Evolutionary conservation across 225 moss, liverwort and hornwort genomes (phyloP), one percentile per base, ranked within the genome.

Genomic region (Polytrichum commune): DNA sequence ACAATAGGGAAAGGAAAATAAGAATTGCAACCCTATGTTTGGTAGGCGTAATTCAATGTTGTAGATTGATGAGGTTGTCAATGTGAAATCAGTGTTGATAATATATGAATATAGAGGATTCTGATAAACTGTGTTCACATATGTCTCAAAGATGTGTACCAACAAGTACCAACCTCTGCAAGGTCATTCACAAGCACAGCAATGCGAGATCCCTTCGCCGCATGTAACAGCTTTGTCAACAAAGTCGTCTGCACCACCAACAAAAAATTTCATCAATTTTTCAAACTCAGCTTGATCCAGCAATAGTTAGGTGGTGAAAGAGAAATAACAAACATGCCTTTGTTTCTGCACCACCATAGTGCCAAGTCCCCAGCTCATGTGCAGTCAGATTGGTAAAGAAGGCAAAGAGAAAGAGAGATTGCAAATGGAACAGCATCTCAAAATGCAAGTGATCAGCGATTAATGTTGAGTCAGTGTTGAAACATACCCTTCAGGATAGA

Each of bases 151-250:
- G 46, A 16, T 46, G 46, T 13, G 46, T 46, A 16, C 16, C 63
- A 2, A 20, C 2, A 55, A 65, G 33, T 6, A 62, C 60, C 29
- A 23, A 86, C 83, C 86, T 86, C 86, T 54, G 86, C 86, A 60
- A 86, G 66, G 75, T 86, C 86, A 30, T 86, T 86, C 61, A 86
- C 86, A 8, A 86, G 78, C 70, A 83, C 83, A 20, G 83, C 86
- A 62, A 86, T 81, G 72, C 86, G 86, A 60, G 78, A 63, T 70
- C 79, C 85, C 65, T 75, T 70, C 53, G 79, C 74, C 33, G 74
- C 76, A 66, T 53, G 77, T 3, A 85, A 38, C 66, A 85, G 73
- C 54, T 77, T 77, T 77, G 85, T 76, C 79, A 85, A 63, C 79
- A 85, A 72, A 29, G 85, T 85, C 10, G 85, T 85, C 85, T 82